These are phyloP conservation scores for Sonneratia caseolaris DNA, from an alignment of 345 rosid species.

Conservation along the genomic window DNA sequence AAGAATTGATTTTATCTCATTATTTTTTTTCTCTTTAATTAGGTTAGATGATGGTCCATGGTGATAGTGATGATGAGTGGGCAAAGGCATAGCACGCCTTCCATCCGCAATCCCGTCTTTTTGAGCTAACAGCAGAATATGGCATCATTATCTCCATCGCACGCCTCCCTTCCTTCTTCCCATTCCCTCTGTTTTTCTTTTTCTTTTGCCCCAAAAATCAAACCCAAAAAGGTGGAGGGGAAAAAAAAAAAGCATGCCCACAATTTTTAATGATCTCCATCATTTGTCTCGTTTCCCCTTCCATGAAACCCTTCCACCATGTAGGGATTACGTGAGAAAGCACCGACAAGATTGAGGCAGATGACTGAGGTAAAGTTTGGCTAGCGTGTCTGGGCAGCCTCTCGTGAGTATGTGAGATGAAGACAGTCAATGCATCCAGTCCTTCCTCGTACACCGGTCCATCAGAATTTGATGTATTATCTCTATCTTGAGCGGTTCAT, in stretches of 20 bases:
- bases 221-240: not conserved
- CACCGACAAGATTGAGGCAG: too few species aligned
- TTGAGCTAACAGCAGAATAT: constrained; percentile 18
- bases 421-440: too few species aligned
- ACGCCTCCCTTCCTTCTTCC: constrained; percentile 22
- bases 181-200: constrained; percentile 18
- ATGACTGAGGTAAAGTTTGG: too few species aligned
- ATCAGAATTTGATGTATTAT: too few species aligned
- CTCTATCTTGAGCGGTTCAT: too few species aligned
- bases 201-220: constrained; percentile 11
- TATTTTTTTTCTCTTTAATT: not conserved
- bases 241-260: constrained; percentile 14
- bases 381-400: too few species aligned
- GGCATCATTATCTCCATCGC: constrained; percentile 30
- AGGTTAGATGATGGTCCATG: constrained; percentile 7
- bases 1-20: too few species aligned
- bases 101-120: constrained; percentile 18
- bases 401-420: too few species aligned
- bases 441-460: too few species aligned
- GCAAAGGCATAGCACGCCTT: constrained; percentile 33
- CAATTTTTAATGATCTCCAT: constrained; percentile 14
- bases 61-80: constrained; percentile 31
- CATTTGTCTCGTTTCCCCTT: constrained; percentile 12
- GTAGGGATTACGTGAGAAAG: too few species aligned
- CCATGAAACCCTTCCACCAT: not conserved